Base-by-base conservation (phyloP, 2,329 filamentous ascomycete species). In the Colletotrichum sublineola region DNA sequence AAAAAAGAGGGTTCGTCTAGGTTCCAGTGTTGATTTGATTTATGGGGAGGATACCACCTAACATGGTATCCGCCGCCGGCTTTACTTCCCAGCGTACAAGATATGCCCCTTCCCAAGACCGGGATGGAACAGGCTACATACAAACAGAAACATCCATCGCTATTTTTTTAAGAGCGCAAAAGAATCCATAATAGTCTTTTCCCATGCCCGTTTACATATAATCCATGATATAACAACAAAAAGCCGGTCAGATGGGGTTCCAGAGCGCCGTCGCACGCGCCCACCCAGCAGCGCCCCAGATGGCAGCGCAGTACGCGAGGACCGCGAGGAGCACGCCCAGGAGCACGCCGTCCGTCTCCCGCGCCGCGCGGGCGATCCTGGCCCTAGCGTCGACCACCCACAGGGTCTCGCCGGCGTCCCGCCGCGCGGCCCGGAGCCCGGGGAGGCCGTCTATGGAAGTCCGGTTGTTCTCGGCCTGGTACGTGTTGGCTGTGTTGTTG, bases 361-460 rank as follows among this genome's bases (percentile, higher is more conserved):
- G 72, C 12, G 58, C 38, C 7, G 73, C 64, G 4, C 66, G 50
- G 1, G 48, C 15, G 4, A 67, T 12, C 20, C 65, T 42, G 2
- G 57, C 70, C 55, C 42, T 66, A n/a, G 75, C 74, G 62, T 88
- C 84, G 24, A 83, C 83, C 20, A 86, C 38, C 77, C 83, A 83
- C 52, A 89, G 68, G 71, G 78, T 80, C 79, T 90, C 83, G 2
- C 87, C 87, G 2, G 79, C 80, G 38, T 84, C 84, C 56, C 84
- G 82, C 73, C 89, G 83, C 31, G 89, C 90, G 6, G 82, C 82
- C 68, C 82, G 84, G 75, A 92, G 77, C 0, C 89, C 90, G 0
- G 89, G 87, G 29, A 91, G 80, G 1, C 88, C 89, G 74, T 92
- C 90, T 56, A 92, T 82, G 78, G 88, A 90, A 58, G 77, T 75